Percentiles rank a stretch among this genome's conserved stretches.
These are phyloP conservation scores for Solanum gandarillasii DNA, from an alignment of 257 asterid species.

Conservation along the genomic window DNA sequence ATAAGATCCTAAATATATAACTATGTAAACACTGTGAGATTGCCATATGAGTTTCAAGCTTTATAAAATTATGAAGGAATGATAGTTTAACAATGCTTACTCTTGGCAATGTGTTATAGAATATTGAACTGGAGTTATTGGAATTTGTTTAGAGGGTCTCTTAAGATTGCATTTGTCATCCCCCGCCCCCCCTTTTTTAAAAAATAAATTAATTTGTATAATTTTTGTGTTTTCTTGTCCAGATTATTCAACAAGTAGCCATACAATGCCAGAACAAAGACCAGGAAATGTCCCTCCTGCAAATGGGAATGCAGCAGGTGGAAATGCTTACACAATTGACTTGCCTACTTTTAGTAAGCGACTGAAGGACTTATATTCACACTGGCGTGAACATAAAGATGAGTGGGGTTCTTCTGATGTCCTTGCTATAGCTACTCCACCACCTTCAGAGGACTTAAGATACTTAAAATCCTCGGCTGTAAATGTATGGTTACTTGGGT, in stretches of 20 bases:
- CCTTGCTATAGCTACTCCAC: constrained; percentile 42
- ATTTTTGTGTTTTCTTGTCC: constrained; percentile 4
- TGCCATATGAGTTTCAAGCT: background rate
- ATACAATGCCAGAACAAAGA: constrained; percentile 35
- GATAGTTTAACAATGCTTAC: background rate
- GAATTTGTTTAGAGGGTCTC: background rate
- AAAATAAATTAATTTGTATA: background rate
- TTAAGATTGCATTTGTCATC: background rate
- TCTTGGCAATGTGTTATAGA: background rate
- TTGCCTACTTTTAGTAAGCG: constrained; percentile 37
- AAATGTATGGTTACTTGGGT: constrained; percentile 16
- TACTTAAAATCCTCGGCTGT: constrained; percentile 28
- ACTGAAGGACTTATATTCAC: constrained; percentile 26
- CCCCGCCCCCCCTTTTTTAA: background rate
- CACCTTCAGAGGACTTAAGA: constrained; percentile 40
- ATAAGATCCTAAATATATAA: background rate
- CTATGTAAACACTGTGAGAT: background rate
- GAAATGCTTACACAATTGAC: constrained; percentile 29
- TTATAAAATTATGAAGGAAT: background rate
- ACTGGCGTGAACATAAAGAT: constrained; percentile 35
- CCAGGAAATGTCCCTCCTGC: constrained; percentile 22
- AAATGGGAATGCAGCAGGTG: constrained; percentile 20
- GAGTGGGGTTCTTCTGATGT: constrained; percentile 45
- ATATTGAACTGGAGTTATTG: background rate
- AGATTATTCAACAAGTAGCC: constrained; percentile 1